A percentile compares a stretch with the other conserved stretches of the same genome.
phyloP scores from a whole-genome alignment of 495 filamentous ascomycete species.

The Amorphotheca resinae region DNA sequence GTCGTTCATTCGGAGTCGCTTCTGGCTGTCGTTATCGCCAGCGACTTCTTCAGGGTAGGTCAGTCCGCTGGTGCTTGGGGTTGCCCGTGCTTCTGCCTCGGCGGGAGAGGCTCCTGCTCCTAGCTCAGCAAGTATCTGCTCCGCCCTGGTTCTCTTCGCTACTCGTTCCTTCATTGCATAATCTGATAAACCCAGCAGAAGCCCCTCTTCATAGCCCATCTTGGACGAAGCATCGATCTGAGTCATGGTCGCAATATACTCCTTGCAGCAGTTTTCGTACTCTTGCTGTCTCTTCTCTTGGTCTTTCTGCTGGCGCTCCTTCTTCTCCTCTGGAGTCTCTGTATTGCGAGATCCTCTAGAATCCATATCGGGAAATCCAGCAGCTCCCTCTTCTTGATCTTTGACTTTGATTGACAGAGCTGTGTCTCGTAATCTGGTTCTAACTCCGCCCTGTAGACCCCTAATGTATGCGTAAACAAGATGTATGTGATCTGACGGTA shows the following conservation, averaged over 20 bases:
- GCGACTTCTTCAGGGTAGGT: neutral
- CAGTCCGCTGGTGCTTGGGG: neutral
- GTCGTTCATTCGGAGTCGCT: conserved; percentile 13
- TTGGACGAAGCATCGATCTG: conserved; percentile 11
- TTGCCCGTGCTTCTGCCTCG: neutral
- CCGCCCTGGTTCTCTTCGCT: conserved; percentile 18
- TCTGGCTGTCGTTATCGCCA: conserved; percentile 11
- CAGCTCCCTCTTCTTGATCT: conserved; percentile 33
- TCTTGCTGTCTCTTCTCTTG: conserved; percentile 16
- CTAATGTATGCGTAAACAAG: conserved; percentile 57
- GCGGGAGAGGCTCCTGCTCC: neutral
- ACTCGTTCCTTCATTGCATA: conserved; percentile 9
- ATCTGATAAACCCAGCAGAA: conserved; percentile 11
- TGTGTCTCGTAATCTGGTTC: conserved; percentile 49
- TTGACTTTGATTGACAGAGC: conserved; percentile 42
- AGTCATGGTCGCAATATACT: conserved; percentile 14
- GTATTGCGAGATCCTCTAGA: conserved; percentile 14
- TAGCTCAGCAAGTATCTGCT: conserved; percentile 12
- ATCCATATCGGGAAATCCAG: conserved; percentile 23
- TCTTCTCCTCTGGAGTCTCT: conserved; percentile 28
- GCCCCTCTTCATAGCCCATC: conserved; percentile 24
- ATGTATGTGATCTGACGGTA: conserved; percentile 51
- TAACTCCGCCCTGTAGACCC: conserved; percentile 53
- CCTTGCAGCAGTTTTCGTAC: conserved; percentile 43
- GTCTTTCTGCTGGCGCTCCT: conserved; percentile 2